A percentile compares a stretch with the other conserved stretches of the same genome.
Evolutionary conservation across 164 flowering plant species (phyloP).

Genomic region (Vitis rupestris): DNA sequence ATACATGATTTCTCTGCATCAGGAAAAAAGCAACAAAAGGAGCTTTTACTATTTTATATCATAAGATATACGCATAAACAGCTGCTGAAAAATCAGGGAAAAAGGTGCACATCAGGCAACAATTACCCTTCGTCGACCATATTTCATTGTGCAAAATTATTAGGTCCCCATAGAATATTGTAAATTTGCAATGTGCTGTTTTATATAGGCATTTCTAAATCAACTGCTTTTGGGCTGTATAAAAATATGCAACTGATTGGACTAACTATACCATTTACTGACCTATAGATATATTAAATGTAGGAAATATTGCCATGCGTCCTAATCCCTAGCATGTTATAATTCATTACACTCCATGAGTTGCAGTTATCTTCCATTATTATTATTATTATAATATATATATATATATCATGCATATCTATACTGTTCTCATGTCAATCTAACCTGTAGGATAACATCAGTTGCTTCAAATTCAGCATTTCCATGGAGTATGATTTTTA

Average conservation of each 20-base stretch:
- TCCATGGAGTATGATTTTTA: constrained; percentile 80
- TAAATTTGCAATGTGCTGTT: too few relatives aligned
- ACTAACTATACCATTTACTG: neutral
- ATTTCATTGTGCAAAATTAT: neutral
- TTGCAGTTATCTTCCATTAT: neutral
- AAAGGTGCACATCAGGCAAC: neutral
- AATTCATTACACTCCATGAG: neutral
- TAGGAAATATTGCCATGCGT: neutral
- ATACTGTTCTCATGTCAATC: constrained; percentile 1
- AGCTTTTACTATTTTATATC: neutral
- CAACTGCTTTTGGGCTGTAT: neutral
- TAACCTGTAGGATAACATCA: constrained; percentile 70
- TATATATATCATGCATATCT: neutral
- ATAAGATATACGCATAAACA: neutral
- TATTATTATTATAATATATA: neutral
- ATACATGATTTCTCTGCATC: constrained; percentile 82
- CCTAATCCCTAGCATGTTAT: neutral
- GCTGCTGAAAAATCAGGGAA: neutral
- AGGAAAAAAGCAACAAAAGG: neutral
- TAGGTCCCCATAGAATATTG: neutral
- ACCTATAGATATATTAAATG: neutral
- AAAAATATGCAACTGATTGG: constrained; percentile 4
- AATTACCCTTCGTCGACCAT: neutral
- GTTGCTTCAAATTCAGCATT: constrained; percentile 97
- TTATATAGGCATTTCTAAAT: neutral